Percentiles rank a stretch among this genome's conserved stretches.
These are phyloP conservation scores for Corchorus capsularis DNA, from an alignment of 345 rosid genomes.

Conservation along the genomic window DNA sequence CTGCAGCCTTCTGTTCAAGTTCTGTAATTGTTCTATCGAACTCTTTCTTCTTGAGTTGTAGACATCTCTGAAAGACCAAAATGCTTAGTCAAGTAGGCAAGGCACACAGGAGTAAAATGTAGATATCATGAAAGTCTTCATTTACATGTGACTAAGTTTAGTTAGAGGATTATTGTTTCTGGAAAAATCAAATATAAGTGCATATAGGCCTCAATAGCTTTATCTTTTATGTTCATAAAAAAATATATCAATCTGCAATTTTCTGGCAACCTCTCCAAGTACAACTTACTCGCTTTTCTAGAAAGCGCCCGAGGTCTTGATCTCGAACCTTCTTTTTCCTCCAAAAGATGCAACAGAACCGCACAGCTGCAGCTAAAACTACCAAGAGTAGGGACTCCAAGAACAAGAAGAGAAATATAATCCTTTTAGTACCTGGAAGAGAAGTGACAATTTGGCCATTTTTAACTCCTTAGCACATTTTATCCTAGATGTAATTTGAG, in stretches of 20 bases:
- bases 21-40: conserved; percentile 54
- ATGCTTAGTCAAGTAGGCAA: background rate
- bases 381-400: conserved; percentile 64
- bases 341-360: conserved; percentile 87
- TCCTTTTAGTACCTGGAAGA: conserved; percentile 57
- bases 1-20: conserved; percentile 51
- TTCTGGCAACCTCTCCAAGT: background rate
- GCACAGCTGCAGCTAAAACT: conserved; percentile 54
- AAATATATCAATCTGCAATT: background rate
- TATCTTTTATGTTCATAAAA: background rate
- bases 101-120: background rate
- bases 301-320: conserved; percentile 58
- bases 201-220: background rate
- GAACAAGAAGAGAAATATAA: conserved; percentile 55
- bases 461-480: background rate
- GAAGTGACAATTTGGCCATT: background rate
- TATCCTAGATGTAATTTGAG: background rate
- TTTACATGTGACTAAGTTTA: too few species aligned
- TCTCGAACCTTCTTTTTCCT: conserved; percentile 75
- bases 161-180: too few species aligned
- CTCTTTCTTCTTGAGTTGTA: conserved; percentile 70
- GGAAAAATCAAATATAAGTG: background rate
- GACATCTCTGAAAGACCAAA: conserved; percentile 50
- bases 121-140: too few species aligned
- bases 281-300: conserved; percentile 66